These are phyloP conservation scores for Ambrosia trifida DNA, from an alignment of 129 eudicot species.

Conservation along the genomic window DNA sequence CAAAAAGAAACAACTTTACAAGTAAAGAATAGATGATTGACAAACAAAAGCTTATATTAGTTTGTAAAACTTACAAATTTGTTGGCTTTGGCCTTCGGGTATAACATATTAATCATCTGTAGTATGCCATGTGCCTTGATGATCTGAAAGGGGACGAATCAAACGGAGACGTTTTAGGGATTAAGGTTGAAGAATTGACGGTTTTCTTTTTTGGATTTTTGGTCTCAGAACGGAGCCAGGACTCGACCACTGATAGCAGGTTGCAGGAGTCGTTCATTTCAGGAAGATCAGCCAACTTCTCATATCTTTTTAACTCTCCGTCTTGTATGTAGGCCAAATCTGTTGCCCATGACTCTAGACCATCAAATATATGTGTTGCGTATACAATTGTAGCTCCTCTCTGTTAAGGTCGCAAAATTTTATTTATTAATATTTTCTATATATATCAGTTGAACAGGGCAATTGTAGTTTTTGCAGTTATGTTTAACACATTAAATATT, in stretches of 20 bases:
- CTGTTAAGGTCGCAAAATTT: constrained; percentile 36
- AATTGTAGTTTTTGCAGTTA: not conserved
- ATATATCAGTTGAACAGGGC: not conserved
- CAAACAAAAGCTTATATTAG: constrained; percentile 17
- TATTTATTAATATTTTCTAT: not conserved
- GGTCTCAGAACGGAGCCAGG: constrained; percentile 91
- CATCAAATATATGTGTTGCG: constrained; percentile 97
- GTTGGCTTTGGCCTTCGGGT: not conserved
- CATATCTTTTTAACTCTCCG: constrained; percentile 68
- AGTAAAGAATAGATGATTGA: constrained; percentile 16
- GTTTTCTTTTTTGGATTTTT: constrained; percentile 78
- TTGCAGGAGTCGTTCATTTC: constrained; percentile 61
- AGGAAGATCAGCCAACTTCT: constrained; percentile 62
- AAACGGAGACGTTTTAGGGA: constrained; percentile 55
- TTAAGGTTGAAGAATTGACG: constrained; percentile 34
- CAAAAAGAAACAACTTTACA: constrained; percentile 40
- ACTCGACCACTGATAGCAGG: constrained; percentile 88
- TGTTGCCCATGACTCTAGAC: constrained; percentile 95
- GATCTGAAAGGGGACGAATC: constrained; percentile 86
- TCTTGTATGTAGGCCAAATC: constrained; percentile 90
- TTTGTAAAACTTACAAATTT: constrained; percentile 18
- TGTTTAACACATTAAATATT: not conserved
- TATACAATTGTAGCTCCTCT: constrained; percentile 97
- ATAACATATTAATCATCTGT: constrained; percentile 39
- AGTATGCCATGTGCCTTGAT: constrained; percentile 93